Percentiles rank a stretch among this genome's conserved stretches.
Evolutionary conservation across 345 rosid genomes (phyloP).

Genomic region (Eucalyptus pauciflora): DNA sequence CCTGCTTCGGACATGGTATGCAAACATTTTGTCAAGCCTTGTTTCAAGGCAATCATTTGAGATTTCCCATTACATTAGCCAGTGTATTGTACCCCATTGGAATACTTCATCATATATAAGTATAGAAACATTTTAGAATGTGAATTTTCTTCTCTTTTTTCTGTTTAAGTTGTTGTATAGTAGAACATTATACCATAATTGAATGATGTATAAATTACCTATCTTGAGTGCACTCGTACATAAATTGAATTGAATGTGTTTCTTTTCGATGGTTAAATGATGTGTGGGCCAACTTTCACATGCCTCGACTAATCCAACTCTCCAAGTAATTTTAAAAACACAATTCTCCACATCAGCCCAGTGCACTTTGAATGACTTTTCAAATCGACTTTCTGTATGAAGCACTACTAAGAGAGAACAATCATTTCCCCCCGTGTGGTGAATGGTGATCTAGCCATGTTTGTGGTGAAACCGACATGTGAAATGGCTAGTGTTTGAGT

Average conservation of each 20-base stretch:
- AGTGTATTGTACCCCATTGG: background rate
- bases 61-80: background rate
- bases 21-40: background rate
- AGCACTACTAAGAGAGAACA: background rate
- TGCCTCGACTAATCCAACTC: too few relatives aligned
- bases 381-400: background rate
- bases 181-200: background rate
- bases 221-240: background rate
- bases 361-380: background rate
- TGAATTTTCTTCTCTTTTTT: background rate
- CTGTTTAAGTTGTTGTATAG: background rate
- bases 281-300: background rate
- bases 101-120: background rate
- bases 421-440: background rate
- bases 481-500: background rate
- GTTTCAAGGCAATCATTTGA: background rate
- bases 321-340: background rate
- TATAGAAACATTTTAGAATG: background rate
- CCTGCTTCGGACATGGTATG: background rate
- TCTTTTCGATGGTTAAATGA: background rate
- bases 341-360: background rate
- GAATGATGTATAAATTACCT: background rate
- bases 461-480: background rate
- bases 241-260: background rate
- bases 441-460: background rate